A percentile compares a stretch with the other conserved stretches of the same genome.
Conservation (phyloP, 768 basidiomycete genomes). For the Rhizopogon sp. region DNA sequence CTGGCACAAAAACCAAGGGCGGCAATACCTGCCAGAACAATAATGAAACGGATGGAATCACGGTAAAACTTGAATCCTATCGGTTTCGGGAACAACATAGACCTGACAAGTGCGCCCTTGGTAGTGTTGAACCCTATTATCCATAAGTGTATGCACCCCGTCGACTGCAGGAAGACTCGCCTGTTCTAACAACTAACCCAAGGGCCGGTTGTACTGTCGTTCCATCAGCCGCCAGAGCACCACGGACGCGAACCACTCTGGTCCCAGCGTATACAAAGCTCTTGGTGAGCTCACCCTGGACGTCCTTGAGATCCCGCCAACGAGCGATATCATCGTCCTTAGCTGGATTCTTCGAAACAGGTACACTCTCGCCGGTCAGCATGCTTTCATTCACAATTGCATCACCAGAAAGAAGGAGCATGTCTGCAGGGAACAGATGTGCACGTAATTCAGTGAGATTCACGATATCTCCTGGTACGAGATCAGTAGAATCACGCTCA, state of each 20-base stretch:
- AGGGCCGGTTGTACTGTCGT: constrained; percentile 57
- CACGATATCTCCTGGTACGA: constrained; percentile 91
- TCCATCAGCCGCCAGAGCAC: constrained; percentile 47
- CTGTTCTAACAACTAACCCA: constrained; percentile 83
- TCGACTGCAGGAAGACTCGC: constrained; percentile 31
- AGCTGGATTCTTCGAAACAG: constrained; percentile 85
- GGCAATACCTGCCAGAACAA: constrained; percentile 88
- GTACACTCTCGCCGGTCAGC: constrained; percentile 98
- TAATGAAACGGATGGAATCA: constrained; percentile 87
- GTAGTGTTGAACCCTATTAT: constrained; percentile 89
- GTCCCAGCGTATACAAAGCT: constrained; percentile 90
- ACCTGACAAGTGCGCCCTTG: constrained; percentile 91
- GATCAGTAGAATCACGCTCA: constrained; percentile 63
- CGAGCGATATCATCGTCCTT: constrained; percentile 70
- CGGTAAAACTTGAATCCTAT: constrained; percentile 99
- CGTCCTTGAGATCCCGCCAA: constrained; percentile 65
- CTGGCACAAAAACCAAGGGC: constrained; percentile 87
- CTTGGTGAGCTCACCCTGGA: constrained; percentile 61
- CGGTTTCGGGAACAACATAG: constrained; percentile 98
- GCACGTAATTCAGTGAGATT: constrained; percentile 79
- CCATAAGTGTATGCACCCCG: not conserved
- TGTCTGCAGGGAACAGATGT: constrained; percentile 78
- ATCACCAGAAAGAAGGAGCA: constrained; percentile 91
- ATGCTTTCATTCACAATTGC: constrained; percentile 99
- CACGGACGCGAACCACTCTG: constrained; percentile 81